phyloP scores from a whole-genome alignment of 192 early-diverging fungal genomes.

The Entomortierella beljakovae region DNA sequence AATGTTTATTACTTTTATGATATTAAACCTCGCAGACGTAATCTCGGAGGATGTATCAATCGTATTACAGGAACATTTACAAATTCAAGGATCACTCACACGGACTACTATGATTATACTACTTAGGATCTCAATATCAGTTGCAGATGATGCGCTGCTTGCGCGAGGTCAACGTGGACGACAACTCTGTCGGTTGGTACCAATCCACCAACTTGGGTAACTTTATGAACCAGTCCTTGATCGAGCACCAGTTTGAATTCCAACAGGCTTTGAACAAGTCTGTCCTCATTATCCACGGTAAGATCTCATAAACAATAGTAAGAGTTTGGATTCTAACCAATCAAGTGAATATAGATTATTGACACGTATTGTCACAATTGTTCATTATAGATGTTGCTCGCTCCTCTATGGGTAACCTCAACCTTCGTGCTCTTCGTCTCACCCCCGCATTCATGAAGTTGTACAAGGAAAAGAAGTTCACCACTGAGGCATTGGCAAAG shows the following conservation, averaged over 20 bases:
- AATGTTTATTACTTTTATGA: neutral
- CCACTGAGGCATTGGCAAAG: conserved; percentile 80
- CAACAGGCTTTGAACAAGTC: conserved; percentile 87
- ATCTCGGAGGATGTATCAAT: too few species aligned
- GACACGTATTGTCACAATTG: neutral
- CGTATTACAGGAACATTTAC: neutral
- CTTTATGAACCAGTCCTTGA: conserved; percentile 89
- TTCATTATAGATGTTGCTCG: conserved; percentile 75
- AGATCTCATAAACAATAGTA: neutral
- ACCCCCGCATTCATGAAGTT: conserved; percentile 87
- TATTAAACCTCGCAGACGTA: neutral
- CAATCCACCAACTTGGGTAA: conserved; percentile 90
- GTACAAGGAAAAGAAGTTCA: conserved; percentile 86
- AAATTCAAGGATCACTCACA: neutral
- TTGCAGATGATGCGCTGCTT: conserved; percentile 94
- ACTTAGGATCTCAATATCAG: conserved; percentile 83
- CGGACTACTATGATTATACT: neutral
- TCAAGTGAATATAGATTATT: neutral
- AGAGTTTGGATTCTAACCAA: neutral
- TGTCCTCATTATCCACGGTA: conserved; percentile 92
- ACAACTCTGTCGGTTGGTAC: conserved; percentile 98
- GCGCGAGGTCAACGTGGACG: conserved; percentile 94
- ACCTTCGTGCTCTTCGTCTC: conserved; percentile 89
- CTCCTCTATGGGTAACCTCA: conserved; percentile 86
- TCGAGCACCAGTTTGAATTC: conserved; percentile 93